Conservation (phyloP, 257 asterid species). For the Galeopsis tetrahit region DNA sequence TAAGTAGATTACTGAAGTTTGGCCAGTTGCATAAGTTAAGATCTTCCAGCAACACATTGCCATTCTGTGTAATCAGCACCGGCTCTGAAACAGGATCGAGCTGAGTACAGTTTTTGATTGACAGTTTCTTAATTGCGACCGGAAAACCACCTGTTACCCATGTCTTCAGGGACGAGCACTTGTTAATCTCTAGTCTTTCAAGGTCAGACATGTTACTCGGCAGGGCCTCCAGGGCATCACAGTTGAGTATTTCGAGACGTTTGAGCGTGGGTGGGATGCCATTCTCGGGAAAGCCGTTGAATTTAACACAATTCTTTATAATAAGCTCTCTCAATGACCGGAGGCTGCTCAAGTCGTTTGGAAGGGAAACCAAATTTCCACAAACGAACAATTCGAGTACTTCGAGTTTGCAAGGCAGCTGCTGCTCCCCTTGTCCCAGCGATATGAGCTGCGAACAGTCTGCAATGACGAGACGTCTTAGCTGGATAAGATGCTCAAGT, state of each 20-base stretch:
- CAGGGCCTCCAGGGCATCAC: constrained; percentile 57
- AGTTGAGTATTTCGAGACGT: constrained; percentile 66
- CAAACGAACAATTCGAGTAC: constrained; percentile 66
- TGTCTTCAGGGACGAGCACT: constrained; percentile 55
- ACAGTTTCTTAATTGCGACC: constrained; percentile 53
- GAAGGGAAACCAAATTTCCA: constrained; percentile 45
- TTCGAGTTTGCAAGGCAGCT: constrained; percentile 64
- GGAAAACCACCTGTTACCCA: constrained; percentile 58
- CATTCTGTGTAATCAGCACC: constrained; percentile 35
- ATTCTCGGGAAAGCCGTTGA: constrained; percentile 46
- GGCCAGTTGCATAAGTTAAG: constrained; percentile 55
- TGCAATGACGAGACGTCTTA: constrained; percentile 62
- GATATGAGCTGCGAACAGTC: constrained; percentile 57
- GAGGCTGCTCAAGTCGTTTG: constrained; percentile 49
- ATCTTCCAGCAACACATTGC: constrained; percentile 57
- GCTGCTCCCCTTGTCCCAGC: constrained; percentile 55
- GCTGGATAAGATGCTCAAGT: constrained; percentile 39
- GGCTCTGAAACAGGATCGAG: constrained; percentile 52
- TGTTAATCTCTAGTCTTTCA: constrained; percentile 67
- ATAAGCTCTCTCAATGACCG: constrained; percentile 56
- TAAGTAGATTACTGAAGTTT: constrained; percentile 49
- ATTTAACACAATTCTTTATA: constrained; percentile 54
- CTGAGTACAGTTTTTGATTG: constrained; percentile 53
- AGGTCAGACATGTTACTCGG: constrained; percentile 54
- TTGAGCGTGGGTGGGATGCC: constrained; percentile 64